Evolutionary conservation across 805 yeast genomes (phyloP), one percentile per base, ranked within the genome.

Genomic region (Candida easanensis): DNA sequence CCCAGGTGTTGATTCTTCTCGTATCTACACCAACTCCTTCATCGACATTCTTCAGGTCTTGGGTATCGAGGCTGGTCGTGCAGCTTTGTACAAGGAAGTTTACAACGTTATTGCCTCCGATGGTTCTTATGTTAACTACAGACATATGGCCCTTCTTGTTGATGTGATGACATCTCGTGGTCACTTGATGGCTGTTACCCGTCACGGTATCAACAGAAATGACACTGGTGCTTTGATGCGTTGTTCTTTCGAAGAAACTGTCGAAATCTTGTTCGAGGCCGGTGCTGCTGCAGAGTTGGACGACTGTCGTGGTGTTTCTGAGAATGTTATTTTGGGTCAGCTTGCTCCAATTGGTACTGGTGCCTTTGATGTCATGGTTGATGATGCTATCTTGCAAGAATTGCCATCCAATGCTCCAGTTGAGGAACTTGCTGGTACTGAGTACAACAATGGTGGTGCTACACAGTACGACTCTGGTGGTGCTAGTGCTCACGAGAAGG

Each of bases 191-290:
- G 98, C 99, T 32, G 90, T 93, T 59, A 91, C 98, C 34, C 95
- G 99, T 78, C 99, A 93, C 63, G 99, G 99, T 78, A 91, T 93
- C 69, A 93, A 93, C 69, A 84, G 99, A 70, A 86, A 96, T 30
- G 97, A 93, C 54, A 93, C 99, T 23, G 99, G 99, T 69, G 99
- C 99, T 2, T 76, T 93, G 62, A 93, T 93, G 99, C 82, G 99
- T 69, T 93, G 97, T 73, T 91, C 99, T 33, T 93, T 93, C 73
- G 99, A 93, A 70, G 99, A 93, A 68, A 93, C 99, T 7, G 99
- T 93, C 33, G 99, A 93, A 70, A 93, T 93, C 60, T 71, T 93
- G 63, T 79, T 93, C 57, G 99, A 93, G 61, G 99, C 99, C 16
- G 99, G 97, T 65, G 96, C 98, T 5, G 80, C 95, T 33, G 99